Conservation (phyloP, 2,329 filamentous ascomycete species). For the Penicillium palitans region DNA sequence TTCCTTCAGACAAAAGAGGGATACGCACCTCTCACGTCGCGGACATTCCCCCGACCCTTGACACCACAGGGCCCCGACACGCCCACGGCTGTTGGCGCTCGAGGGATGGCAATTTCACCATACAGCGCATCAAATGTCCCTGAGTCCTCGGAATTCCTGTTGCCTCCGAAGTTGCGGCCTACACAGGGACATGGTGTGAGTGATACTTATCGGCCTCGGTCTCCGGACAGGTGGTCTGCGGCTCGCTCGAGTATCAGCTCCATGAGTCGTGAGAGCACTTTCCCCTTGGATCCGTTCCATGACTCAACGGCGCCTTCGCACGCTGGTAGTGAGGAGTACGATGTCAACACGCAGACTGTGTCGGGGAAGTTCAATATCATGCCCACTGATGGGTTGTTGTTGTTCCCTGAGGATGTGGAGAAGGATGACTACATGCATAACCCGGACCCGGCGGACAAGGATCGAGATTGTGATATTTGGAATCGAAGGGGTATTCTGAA, state of each 20-base stretch:
- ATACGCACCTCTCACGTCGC: conserved; percentile 21
- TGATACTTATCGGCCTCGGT: conserved; percentile 49
- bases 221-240: conserved; percentile 57
- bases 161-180: conserved; percentile 48
- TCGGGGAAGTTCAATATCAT: conserved; percentile 72
- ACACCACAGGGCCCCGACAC: conserved; percentile 22
- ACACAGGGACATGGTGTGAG: conserved; percentile 46
- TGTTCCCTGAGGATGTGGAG: conserved; percentile 72
- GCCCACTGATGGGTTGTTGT: conserved; percentile 64
- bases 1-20: conserved; percentile 41
- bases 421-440: conserved; percentile 73
- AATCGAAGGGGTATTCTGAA: conserved; percentile 65
- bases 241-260: conserved; percentile 67
- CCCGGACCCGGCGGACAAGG: conserved; percentile 64
- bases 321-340: conserved; percentile 64
- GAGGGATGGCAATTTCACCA: conserved; percentile 28
- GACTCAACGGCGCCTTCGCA: conserved; percentile 61
- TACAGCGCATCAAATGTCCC: conserved; percentile 54
- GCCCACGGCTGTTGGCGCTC: conserved; percentile 12
- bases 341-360: conserved; percentile 70
- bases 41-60: conserved; percentile 26
- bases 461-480: conserved; percentile 64
- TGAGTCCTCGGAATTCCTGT: conserved; percentile 42
- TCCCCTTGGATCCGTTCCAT: conserved; percentile 58
- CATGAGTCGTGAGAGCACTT: conserved; percentile 36